phyloP scores from a whole-genome alignment of 78 protist species.

The slime mould (Dictyostelium discoideum) region DNA sequence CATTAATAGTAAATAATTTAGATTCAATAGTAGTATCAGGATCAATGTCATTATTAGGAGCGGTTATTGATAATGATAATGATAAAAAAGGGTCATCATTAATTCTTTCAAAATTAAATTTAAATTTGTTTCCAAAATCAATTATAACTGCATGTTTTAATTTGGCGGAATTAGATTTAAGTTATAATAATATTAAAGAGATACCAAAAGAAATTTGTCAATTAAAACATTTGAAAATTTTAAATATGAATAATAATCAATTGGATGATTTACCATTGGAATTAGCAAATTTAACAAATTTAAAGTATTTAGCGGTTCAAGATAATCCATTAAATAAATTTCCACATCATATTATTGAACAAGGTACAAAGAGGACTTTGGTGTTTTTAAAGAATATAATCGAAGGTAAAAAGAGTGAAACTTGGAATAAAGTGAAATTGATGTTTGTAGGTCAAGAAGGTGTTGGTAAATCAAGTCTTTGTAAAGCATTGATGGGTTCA shows the following conservation, averaged over 20 bases:
- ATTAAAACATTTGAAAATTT: constrained; percentile 24
- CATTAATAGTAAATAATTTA: constrained; percentile 65
- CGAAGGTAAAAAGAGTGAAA: constrained; percentile 32
- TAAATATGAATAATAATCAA: constrained; percentile 13
- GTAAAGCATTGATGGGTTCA: constrained; percentile 43
- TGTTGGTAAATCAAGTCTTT: constrained; percentile 72
- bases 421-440: constrained; percentile 72
- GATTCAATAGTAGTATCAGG: constrained; percentile 57
- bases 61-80: constrained; percentile 29
- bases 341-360: constrained; percentile 22
- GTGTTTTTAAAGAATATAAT: constrained; percentile 43
- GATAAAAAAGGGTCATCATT: constrained; percentile 25
- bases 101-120: not conserved
- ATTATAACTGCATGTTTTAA: constrained; percentile 24
- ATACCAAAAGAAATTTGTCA: constrained; percentile 25
- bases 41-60: constrained; percentile 70
- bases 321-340: constrained; percentile 55
- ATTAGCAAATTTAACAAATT: not conserved
- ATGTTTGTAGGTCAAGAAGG: constrained; percentile 85
- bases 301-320: constrained; percentile 30
- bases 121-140: constrained; percentile 48
- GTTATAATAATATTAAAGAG: constrained; percentile 30
- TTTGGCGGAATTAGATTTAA: constrained; percentile 46
- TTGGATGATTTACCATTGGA: constrained; percentile 63
- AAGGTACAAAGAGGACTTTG: constrained; percentile 35